Base-by-base conservation (phyloP, 257 asterid species). In the Fraxinus anomala region DNA sequence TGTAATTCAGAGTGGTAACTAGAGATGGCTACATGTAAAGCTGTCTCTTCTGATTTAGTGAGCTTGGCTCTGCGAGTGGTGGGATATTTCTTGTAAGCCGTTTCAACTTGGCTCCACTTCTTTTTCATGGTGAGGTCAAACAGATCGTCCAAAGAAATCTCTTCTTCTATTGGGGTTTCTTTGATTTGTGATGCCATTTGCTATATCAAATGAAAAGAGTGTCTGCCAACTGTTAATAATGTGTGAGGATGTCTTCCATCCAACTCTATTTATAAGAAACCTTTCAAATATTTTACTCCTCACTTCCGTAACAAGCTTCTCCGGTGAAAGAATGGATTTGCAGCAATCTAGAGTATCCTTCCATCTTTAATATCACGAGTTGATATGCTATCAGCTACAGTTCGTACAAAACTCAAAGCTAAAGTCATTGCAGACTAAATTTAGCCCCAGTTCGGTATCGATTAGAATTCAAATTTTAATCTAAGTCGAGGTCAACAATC, bases 21-120 rank as follows among this genome's bases (percentile, higher is more conserved):
- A 12, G 89, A 77, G 81, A 89, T 73, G 4, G 89, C 89, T 26
- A 90, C 74, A 66, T 88, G 92, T 33, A 90, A 56, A 68, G 89
- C 89, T 12, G 94, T 89, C 54, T 86, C 88, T 56, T 83, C 72
- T 2, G 87, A 75, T 70, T 80, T 85, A 0, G 91, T 90, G 21
- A 89, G 86, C 83, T 23, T 80, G 0, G 76, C 80, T 6, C 0
- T 23, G 2, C 13, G 79, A 13, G 77, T 82, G 0, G 0, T 19
- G 14, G 71, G 5, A 14, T 76, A 0, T 0, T 5, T 9, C 17
- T 0, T 0, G 84, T 82, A 85, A 30, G 42, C 33, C 4, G 39
- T 37, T 14, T 0, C 33, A 0, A 88, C 87, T 47, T 75, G 4
- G 1, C 9, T 0, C 94, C 92, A 88, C 17, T 79, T 6, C n/a